phyloP scores from a whole-genome alignment of 768 basidiomycete species.

The Lactarius pseudohatsudake region DNA sequence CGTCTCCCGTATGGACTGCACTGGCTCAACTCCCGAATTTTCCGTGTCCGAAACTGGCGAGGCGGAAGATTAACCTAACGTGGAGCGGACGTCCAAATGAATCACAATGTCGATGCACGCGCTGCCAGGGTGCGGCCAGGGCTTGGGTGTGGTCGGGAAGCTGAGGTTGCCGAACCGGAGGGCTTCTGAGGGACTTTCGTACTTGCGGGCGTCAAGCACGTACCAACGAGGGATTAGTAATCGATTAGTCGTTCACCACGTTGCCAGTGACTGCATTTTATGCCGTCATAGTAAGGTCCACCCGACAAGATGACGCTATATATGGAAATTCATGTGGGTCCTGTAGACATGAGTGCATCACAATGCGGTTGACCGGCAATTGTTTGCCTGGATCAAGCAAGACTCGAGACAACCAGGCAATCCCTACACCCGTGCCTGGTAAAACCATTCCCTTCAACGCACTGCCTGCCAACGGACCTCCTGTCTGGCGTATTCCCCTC shows the following conservation, averaged over 20 bases:
- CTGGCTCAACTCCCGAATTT: not conserved
- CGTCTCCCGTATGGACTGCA: not conserved
- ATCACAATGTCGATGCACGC: not conserved
- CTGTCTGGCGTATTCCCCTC: not conserved
- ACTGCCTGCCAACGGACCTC: not conserved
- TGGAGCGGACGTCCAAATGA: not conserved
- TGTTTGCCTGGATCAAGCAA: not conserved
- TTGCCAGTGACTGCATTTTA: not conserved
- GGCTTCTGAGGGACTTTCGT: conserved; percentile 24
- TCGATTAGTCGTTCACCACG: not conserved
- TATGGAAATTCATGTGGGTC: conserved; percentile 3
- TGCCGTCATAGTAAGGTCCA: conserved; percentile 8
- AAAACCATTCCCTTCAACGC: not conserved
- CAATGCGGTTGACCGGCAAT: not conserved
- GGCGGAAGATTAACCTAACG: conserved; percentile 1
- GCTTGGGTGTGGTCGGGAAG: not conserved
- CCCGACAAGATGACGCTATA: not conserved
- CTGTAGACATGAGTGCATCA: not conserved
- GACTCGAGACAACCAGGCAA: not conserved
- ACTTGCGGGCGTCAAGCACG: conserved; percentile 16
- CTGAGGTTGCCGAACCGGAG: conserved; percentile 10
- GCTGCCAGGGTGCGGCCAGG: not conserved
- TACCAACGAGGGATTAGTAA: not conserved
- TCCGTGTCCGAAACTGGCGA: not conserved
- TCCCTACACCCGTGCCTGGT: not conserved